Base-by-base conservation (phyloP, 2,329 filamentous ascomycete species). In the Claviceps sp. region DNA sequence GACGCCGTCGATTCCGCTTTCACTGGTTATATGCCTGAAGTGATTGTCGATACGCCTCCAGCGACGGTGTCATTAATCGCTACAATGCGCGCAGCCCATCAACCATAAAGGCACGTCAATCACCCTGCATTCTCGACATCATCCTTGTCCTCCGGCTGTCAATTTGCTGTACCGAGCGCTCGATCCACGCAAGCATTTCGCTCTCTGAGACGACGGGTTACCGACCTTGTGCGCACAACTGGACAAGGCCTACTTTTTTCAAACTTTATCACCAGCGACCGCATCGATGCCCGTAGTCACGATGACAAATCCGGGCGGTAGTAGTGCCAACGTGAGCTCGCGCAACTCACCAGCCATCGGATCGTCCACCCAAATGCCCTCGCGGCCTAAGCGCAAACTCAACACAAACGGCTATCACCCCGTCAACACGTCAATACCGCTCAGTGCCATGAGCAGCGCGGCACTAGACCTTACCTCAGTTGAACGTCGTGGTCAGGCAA, bases 381-480 rank as follows among this genome's bases (percentile, higher is more conserved):
- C 70, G 48, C 77, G 77, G 56, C 61, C 73, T n/a, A 79, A 77
- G 58, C 62, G 69, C n/a, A 75, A 74, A 55, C 66, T 76, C 60
- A 75, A 74, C 61, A 70, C 74, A 48, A 78, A 79, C 60, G 74
- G 74, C 55, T 74, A 75, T 52, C 73, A 77, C 56, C 71, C 74
- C 9, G 59, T 70, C 37, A 78, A 77, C 54, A 65, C 73, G 3
- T 73, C 74, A 48, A 65, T 69, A 42, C 74, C 76, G 13, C 69
- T 82, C 41, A 81, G 78, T 60, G 73, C 76, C 36, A 71, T 82
- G 70, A 69, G 68, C 42, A 81, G 76, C 58, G 55, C 72, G 54
- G 81, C 89, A 47, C 74, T 98, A 55, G 90, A 97, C 62, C 72
- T 97, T 60, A 82, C 81, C 49, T 95, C 89, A 1, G 93, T 98